Evolutionary conservation across 441 rosid genomes (phyloP).

Genomic region (Raphanus hybrid): DNA sequence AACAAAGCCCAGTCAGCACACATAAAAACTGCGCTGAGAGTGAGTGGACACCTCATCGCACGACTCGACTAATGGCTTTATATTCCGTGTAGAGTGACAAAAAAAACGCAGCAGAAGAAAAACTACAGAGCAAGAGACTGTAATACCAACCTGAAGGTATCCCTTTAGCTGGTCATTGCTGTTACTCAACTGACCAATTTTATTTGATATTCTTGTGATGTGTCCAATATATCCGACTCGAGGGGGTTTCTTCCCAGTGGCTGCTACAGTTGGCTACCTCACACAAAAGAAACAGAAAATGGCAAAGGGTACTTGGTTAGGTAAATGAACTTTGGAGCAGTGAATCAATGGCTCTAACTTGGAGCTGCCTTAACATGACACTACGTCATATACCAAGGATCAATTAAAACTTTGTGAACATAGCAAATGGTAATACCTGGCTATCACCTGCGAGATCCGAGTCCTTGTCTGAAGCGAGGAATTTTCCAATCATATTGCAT

Average conservation of each 20-base stretch:
- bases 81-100: constrained; percentile 20
- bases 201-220: constrained; percentile 82
- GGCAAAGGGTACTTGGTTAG: constrained; percentile 13
- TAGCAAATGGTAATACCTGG: constrained; percentile 54
- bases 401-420: constrained; percentile 11
- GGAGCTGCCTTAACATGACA: constrained; percentile 22
- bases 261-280: constrained; percentile 81
- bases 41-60: constrained; percentile 9
- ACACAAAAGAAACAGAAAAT: constrained; percentile 22
- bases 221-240: constrained; percentile 39
- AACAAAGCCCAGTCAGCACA: not conserved
- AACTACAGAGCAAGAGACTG: constrained; percentile 15
- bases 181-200: constrained; percentile 74
- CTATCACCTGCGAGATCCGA: constrained; percentile 62
- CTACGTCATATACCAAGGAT: not conserved
- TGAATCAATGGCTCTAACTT: constrained; percentile 4
- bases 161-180: constrained; percentile 63
- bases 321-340: constrained; percentile 11
- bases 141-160: constrained; percentile 51
- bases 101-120: constrained; percentile 2
- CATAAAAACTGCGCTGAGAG: not conserved
- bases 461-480: constrained; percentile 69
- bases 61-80: constrained; percentile 2
- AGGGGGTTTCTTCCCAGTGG: constrained; percentile 70
- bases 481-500: constrained; percentile 74